Percentiles rank a stretch among this genome's conserved stretches.
Evolutionary conservation across 2,329 filamentous ascomycete species (phyloP).

Genomic region (Cordyceps cateniannulata): DNA sequence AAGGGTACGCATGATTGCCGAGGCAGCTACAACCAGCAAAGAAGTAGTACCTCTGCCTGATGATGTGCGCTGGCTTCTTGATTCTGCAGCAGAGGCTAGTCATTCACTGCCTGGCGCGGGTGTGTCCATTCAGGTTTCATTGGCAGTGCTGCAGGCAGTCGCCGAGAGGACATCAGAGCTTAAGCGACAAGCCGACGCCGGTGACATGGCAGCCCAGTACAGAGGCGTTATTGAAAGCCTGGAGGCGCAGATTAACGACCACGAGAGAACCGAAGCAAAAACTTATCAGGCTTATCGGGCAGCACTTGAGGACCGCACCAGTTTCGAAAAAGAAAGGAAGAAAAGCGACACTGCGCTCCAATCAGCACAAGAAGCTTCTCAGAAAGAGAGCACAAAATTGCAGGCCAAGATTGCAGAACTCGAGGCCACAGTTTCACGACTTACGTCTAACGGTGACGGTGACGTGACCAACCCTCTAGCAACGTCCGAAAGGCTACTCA

Average conservation of each 20-base stretch:
- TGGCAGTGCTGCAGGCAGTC: conserved; percentile 32
- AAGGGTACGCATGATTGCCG: conserved; percentile 22
- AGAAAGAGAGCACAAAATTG: conserved; percentile 31
- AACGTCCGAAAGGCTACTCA: conserved; percentile 27
- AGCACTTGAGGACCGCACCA: conserved; percentile 44
- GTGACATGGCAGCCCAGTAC: conserved; percentile 28
- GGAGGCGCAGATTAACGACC: conserved; percentile 39
- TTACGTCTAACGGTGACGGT: conserved; percentile 21
- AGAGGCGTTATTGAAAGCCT: conserved; percentile 37
- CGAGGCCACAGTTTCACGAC: conserved; percentile 25
- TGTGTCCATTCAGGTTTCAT: conserved; percentile 22
- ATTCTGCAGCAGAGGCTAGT: conserved; percentile 16
- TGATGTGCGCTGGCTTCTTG: conserved; percentile 25
- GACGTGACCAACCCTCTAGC: conserved; percentile 21
- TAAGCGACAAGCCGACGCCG: conserved; percentile 21
- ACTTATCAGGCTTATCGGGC: conserved; percentile 42
- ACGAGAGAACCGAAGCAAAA: conserved; percentile 35
- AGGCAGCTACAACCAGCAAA: conserved; percentile 16
- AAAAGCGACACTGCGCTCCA: conserved; percentile 29
- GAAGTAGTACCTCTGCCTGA: conserved; percentile 27
- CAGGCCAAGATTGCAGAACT: conserved; percentile 32
- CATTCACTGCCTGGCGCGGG: conserved; percentile 15
- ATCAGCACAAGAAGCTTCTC: conserved; percentile 20
- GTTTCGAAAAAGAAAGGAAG: conserved; percentile 40
- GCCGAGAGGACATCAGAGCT: conserved; percentile 29